Base-by-base conservation (phyloP, 495 filamentous ascomycete genomes). In the Neurospora sp. region DNA sequence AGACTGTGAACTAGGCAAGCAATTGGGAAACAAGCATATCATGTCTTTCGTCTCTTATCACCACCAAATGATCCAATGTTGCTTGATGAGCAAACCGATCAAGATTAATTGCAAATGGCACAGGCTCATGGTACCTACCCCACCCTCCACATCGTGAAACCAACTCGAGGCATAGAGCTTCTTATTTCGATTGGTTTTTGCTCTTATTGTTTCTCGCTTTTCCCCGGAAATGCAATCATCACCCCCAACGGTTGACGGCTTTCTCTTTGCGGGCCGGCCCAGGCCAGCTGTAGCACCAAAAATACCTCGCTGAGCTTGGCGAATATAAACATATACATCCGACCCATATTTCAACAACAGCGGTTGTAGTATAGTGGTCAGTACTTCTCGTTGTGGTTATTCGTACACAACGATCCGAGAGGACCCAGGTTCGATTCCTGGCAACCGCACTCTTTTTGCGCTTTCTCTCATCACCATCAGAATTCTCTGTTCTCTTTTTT, bases 321-420 rank as follows among this genome's bases (percentile, higher is more conserved):
- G 7, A 1, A 54, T 54, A 54, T 54, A 0, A 27, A 1, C 1
- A 18, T 0, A 35, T 4, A 1, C 7, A 18, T 35, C 14, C 14
- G 5, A 16, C 0, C 1, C 0, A 1, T 9, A 9, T 7, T 4
- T 9, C 14, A 62, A 18, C 14, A 62, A 18, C 46, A 69, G 71
- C 44, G 71, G 66, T 72, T 69, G 54, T 73, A 73, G 72, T 73
- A 73, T 73, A 73, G 72, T 73, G 72, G 72, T 73, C 72, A 73
- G 72, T 73, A 73, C 62, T 70, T 73, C 72, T 73, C 72, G 54
- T 73, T 73, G 72, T 73, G 72, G 72, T 73, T 70, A 10, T 69
- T 31, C 6, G 42, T 18, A 71, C 27, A 71, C 70, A 72, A 18
- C 39, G 42, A 49, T 73, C 72, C 54, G 72, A 73, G 72, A 73